Percentiles rank a stretch among this genome's conserved stretches.
Evolutionary conservation across 371 early-diverging fungal genomes (phyloP).

Genomic region (Rhizopus stolonifer): DNA sequence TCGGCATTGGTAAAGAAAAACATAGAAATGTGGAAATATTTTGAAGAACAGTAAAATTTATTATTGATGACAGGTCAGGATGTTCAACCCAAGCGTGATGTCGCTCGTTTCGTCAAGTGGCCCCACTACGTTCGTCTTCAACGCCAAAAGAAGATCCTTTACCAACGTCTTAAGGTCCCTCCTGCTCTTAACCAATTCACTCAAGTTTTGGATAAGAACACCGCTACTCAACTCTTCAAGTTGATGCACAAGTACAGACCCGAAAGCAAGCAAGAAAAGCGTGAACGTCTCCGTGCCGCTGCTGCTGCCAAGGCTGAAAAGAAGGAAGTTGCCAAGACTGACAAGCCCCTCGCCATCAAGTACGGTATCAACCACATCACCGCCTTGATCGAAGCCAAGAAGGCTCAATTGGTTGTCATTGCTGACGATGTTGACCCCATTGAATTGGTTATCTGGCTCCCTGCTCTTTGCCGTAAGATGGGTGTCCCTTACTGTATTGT

Average conservation of each 20-base stretch:
- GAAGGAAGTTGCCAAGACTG: conserved; percentile 81
- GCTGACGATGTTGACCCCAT: conserved; percentile 99
- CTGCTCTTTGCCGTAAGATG: conserved; percentile 99
- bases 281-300: conserved; percentile 75
- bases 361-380: conserved; percentile 99
- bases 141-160: conserved; percentile 94
- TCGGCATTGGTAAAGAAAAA: conserved; percentile 65
- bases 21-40: neutral
- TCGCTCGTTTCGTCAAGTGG: conserved; percentile 96
- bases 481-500: conserved; percentile 99
- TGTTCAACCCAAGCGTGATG: conserved; percentile 92
- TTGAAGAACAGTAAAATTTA: too few relatives aligned
- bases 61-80: conserved; percentile 52
- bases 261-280: conserved; percentile 96
- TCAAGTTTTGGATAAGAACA: conserved; percentile 94
- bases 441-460: conserved; percentile 98
- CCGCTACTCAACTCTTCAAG: conserved; percentile 95
- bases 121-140: conserved; percentile 96
- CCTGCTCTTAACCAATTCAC: conserved; percentile 99
- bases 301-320: conserved; percentile 64
- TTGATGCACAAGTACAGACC: conserved; percentile 97
- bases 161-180: conserved; percentile 98
- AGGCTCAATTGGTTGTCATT: conserved; percentile 98
- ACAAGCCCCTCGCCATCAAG: conserved; percentile 96
- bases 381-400: conserved; percentile 96